Evolutionary conservation across 2,329 filamentous ascomycete species (phyloP), one percentile per base, ranked within the genome.

Genomic region (Diplodia intermedia): DNA sequence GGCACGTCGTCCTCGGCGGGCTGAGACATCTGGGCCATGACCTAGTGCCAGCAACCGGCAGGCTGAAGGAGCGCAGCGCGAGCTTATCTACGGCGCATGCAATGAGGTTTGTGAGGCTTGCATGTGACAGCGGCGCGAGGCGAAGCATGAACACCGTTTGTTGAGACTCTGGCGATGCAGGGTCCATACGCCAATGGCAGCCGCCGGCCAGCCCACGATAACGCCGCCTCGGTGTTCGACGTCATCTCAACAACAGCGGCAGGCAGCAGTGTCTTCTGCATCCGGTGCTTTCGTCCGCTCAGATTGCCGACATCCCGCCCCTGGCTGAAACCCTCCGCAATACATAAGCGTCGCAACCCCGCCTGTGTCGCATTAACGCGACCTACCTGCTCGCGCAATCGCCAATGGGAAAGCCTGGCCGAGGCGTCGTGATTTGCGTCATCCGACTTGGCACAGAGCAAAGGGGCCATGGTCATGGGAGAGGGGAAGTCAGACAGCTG

Each of bases 1-100:
- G 82, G 69, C 54, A 68, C 56, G 20, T 56, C 66, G 31, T 68
- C 50, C 15, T 68, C 57, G 31, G 60, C 38, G 40, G n/a, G 20
- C 47, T 63, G 60, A 63, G 43, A 63, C 60, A 63, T 52, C 15
- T 31, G 57, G 40, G 57, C 57, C 57, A 62, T 50, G 38, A 12
- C 6, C 23, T 23, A 57, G 54, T 26, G n/a, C 38, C 55, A 29
- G 36, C 36, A 38, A 38, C 33, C 29, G 29, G 3, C 29, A 31
- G 29, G 29, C 3, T 9, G 31, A 33, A 33, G 31, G 8, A 33
- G 57, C 23, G 40, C 40, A 15, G 29, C 40, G 15, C 6, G 43
- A 29, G 40, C 57, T 62, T 62, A 62, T 62, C 57, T 62, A 62
- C 15, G 36, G n/a, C 14, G 33, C 20, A 18, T 9, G n/a, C 36